phyloP scores from a whole-genome alignment of 441 rosid species.

The Eruca vesicaria region DNA sequence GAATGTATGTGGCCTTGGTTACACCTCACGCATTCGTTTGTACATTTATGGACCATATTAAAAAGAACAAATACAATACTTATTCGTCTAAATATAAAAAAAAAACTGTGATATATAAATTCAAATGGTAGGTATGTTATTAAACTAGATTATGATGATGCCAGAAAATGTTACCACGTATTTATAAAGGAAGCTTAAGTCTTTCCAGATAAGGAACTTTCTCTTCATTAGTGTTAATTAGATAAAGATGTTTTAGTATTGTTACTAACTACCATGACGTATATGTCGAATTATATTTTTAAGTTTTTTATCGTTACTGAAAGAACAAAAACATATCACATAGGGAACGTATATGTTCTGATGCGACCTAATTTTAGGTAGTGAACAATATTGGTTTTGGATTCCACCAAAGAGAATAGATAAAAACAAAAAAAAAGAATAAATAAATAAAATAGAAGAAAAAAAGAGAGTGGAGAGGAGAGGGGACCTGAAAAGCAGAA shows the following conservation, averaged over 20 bases:
- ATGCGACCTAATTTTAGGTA: constrained; percentile 4
- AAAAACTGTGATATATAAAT: neutral
- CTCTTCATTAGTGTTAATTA: neutral
- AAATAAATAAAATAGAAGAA: neutral
- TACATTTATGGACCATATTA: neutral
- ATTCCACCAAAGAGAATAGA: neutral
- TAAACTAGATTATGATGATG: neutral
- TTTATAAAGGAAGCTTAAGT: neutral
- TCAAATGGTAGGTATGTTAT: neutral
- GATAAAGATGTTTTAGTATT: neutral
- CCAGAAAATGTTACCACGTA: neutral
- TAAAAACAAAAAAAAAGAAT: neutral
- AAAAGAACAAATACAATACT: neutral
- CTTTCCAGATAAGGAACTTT: neutral
- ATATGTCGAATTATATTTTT: neutral
- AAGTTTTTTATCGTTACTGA: neutral
- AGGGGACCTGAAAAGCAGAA: constrained; percentile 82
- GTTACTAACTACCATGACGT: neutral
- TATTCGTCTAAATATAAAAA: neutral
- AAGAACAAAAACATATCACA: constrained; percentile 13
- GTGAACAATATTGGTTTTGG: neutral
- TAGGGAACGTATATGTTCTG: constrained; percentile 16
- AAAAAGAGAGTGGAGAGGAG: constrained; percentile 12
- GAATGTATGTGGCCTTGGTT: neutral
- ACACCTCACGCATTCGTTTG: constrained; percentile 17